These are phyloP conservation scores for Meredithiella fracta DNA, from an alignment of 2,329 filamentous ascomycete genomes.

Conservation along the genomic window DNA sequence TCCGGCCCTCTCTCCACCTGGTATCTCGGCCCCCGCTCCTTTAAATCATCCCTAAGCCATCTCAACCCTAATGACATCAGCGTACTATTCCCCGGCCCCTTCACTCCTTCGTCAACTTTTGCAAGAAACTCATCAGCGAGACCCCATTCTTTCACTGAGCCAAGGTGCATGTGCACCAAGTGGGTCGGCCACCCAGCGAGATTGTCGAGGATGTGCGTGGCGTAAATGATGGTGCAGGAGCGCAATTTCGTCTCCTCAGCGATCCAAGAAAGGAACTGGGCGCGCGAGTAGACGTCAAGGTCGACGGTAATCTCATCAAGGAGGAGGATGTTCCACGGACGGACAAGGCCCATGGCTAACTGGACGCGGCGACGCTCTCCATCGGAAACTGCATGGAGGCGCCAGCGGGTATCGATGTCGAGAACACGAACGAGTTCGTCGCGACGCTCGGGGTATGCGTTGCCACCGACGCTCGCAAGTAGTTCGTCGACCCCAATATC, in stretches of 20 bases:
- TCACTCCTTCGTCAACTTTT: conserved; percentile 26
- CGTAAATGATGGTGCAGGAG: conserved; percentile 86
- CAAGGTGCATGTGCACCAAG: conserved; percentile 87
- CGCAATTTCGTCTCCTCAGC: conserved; percentile 70
- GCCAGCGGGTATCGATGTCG: conserved; percentile 83
- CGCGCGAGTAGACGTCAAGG: conserved; percentile 70
- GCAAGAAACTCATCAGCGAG: conserved; percentile 52
- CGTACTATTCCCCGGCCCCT: conserved; percentile 52
- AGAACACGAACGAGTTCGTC: conserved; percentile 79
- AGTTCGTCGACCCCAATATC: conserved; percentile 87
- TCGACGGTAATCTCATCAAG: conserved; percentile 97
- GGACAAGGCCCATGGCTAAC: conserved; percentile 82
- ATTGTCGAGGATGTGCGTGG: conserved; percentile 94
- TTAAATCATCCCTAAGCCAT: conserved; percentile 72
- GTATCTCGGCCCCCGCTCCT: conserved; percentile 60
- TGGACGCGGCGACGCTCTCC: conserved; percentile 85
- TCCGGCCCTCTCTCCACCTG: conserved; percentile 38
- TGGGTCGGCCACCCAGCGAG: conserved; percentile 89
- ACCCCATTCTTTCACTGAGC: conserved; percentile 76
- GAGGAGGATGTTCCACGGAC: conserved; percentile 80
- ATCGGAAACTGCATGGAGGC: conserved; percentile 90
- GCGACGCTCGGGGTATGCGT: conserved; percentile 62
- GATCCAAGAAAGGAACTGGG: conserved; percentile 72
- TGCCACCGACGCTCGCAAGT: conserved; percentile 68
- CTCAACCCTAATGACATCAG: conserved; percentile 74